These are phyloP conservation scores for Neopestalotiopsis sp. DNA, from an alignment of 2,329 filamentous ascomycete genomes.

Conservation along the genomic window DNA sequence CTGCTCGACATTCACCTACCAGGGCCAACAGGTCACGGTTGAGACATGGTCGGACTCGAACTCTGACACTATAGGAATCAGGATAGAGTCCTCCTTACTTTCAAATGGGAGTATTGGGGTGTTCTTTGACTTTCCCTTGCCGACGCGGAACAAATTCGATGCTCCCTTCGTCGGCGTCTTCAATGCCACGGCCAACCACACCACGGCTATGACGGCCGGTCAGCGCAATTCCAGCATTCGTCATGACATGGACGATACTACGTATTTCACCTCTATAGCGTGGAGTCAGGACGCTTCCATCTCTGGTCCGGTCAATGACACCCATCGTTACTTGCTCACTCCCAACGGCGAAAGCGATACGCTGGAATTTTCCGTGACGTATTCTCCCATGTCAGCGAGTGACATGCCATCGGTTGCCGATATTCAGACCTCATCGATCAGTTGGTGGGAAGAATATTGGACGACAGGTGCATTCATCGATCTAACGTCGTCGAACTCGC, in stretches of 20 bases:
- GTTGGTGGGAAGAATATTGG: conserved; percentile 58
- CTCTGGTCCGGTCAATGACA: conserved; percentile 37
- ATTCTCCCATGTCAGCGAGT: conserved; percentile 33
- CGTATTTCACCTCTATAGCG: conserved; percentile 45
- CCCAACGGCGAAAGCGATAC: conserved; percentile 29
- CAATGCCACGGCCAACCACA: conserved; percentile 52
- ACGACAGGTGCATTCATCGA: conserved; percentile 57
- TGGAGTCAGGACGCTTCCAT: conserved; percentile 45
- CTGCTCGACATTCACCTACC: conserved; percentile 48
- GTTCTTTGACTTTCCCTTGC: conserved; percentile 59
- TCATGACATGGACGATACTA: conserved; percentile 49
- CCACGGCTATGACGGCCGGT: conserved; percentile 40
- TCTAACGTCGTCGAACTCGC: conserved; percentile 44
- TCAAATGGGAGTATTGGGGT: conserved; percentile 44
- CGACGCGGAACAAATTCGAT: conserved; percentile 57
- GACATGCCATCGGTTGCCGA: conserved; percentile 31
- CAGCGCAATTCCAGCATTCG: conserved; percentile 42
- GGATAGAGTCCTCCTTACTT: conserved; percentile 48
- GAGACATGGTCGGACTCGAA: conserved; percentile 50
- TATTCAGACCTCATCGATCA: conserved; percentile 37
- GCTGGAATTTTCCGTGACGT: conserved; percentile 39
- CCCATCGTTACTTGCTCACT: conserved; percentile 50
- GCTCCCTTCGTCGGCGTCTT: conserved; percentile 59
- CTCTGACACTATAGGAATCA: conserved; percentile 52
- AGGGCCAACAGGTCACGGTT: conserved; percentile 44